These are phyloP conservation scores for Zygosaccharomyces sapae DNA, from an alignment of 1,139 yeast species.

Conservation along the genomic window DNA sequence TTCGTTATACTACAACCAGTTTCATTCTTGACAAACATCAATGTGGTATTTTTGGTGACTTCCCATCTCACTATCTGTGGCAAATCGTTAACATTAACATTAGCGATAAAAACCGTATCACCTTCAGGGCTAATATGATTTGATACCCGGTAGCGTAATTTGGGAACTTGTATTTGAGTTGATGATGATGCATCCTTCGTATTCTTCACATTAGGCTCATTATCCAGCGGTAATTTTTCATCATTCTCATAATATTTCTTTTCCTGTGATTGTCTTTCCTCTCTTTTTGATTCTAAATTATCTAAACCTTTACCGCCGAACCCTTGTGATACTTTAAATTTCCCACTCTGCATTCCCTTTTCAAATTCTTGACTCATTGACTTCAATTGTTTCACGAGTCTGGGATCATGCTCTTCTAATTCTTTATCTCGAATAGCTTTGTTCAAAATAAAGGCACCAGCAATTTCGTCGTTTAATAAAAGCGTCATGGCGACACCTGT, in stretches of 20 bases:
- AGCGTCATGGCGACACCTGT: constrained; percentile 77
- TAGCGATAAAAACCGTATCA: constrained; percentile 61
- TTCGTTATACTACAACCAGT: constrained; percentile 78
- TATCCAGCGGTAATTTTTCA: constrained; percentile 24
- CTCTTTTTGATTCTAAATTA: constrained; percentile 66
- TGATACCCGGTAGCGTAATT: constrained; percentile 38
- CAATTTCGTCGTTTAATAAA: constrained; percentile 58
- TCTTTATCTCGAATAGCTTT: constrained; percentile 59
- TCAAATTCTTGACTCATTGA: constrained; percentile 55
- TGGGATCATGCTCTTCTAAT: constrained; percentile 41
- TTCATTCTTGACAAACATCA: constrained; percentile 62
- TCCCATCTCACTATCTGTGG: constrained; percentile 85
- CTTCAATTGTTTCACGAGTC: constrained; percentile 39
- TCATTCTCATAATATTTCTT: constrained; percentile 40
- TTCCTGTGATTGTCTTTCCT: constrained; percentile 51
- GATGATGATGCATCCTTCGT: constrained; percentile 17
- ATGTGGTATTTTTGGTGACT: constrained; percentile 65
- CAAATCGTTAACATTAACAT: constrained; percentile 74
- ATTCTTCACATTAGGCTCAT: constrained; percentile 16
- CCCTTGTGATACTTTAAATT: constrained; percentile 65
- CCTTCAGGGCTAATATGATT: constrained; percentile 45
- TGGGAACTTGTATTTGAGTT: constrained; percentile 59
- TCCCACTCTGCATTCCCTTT: constrained; percentile 63
- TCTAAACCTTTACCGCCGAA: constrained; percentile 94
- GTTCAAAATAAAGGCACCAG: constrained; percentile 63